A percentile compares a stretch with the other conserved stretches of the same genome.
Evolutionary conservation across 2,329 filamentous ascomycete genomes (phyloP).

Genomic region (Exophiala alcalophila): DNA sequence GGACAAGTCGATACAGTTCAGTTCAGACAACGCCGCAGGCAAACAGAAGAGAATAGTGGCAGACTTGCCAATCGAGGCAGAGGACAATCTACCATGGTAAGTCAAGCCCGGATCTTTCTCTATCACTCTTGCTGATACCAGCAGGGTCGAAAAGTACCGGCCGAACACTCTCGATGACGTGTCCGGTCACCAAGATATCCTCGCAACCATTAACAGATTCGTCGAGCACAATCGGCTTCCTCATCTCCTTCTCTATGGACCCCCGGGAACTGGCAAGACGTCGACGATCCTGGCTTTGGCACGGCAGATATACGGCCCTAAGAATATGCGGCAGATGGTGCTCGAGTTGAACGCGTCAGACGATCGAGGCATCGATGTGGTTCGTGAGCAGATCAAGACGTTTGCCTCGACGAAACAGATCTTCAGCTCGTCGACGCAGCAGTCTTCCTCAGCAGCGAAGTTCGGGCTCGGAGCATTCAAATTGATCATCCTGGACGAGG

Average conservation of each 20-base stretch:
- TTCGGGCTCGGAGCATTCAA: constrained; percentile 73
- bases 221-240: constrained; percentile 90
- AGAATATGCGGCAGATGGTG: constrained; percentile 97
- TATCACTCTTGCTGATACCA: constrained; percentile 4
- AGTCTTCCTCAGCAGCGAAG: constrained; percentile 42
- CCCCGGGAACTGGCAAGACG: constrained; percentile 95
- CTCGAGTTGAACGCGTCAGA: constrained; percentile 96
- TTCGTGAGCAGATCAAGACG: constrained; percentile 98
- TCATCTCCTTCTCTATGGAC: constrained; percentile 93
- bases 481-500: constrained; percentile 95
- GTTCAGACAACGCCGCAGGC: constrained; percentile 63
- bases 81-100: constrained; percentile 90
- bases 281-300: constrained; percentile 93
- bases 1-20: constrained; percentile 62
- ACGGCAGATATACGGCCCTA: constrained; percentile 82
- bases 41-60: constrained; percentile 92
- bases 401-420: constrained; percentile 92
- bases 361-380: constrained; percentile 95
- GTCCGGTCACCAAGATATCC: constrained; percentile 93
- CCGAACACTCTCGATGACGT: constrained; percentile 87
- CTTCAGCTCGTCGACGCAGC: constrained; percentile 63
- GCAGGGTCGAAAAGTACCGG: constrained; percentile 93
- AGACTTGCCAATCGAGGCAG: constrained; percentile 88
- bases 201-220: constrained; percentile 97
- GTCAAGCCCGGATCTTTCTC: constrained; percentile 4